Evolutionary conservation across 768 basidiomycete genomes (phyloP).

Genomic region (Epithele typhae): DNA sequence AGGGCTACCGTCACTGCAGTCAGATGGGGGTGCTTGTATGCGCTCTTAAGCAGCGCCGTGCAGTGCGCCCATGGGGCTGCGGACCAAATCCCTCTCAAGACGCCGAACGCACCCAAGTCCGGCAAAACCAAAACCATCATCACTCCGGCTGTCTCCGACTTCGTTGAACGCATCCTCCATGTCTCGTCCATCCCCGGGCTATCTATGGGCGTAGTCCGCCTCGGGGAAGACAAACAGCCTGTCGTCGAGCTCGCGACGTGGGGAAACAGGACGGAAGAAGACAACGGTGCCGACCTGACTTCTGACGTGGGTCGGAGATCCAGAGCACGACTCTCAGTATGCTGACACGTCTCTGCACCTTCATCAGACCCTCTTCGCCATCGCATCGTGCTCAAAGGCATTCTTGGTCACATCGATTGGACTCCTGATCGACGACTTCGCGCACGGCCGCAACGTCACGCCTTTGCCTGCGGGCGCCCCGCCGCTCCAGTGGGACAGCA

Average conservation of each 20-base stretch:
- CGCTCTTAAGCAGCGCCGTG: no score
- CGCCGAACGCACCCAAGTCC: no score
- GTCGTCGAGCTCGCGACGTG: slow-evolving; percentile 6
- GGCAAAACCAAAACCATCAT: no score
- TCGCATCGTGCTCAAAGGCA: slow-evolving; percentile 30
- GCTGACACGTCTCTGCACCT: no score
- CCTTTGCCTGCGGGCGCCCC: slow-evolving; percentile 18
- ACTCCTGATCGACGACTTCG: slow-evolving; percentile 30
- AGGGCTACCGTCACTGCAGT: no score
- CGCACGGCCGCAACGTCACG: slow-evolving; percentile 24
- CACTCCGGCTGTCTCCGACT: no score
- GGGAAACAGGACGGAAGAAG: slow-evolving; percentile 11
- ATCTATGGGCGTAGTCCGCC: slow-evolving; percentile 13
- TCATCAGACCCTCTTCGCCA: slow-evolving; percentile 25
- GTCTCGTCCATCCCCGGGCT: slow-evolving; percentile 7
- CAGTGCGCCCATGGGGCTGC: no score
- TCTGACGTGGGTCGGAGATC: slow-evolving; percentile 12
- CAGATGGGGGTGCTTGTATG: no score
- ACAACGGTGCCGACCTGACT: slow-evolving; percentile 7
- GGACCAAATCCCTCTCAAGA: no score
- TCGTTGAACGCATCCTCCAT: no score
- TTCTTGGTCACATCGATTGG: slow-evolving; percentile 27
- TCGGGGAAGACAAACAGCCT: neutral
- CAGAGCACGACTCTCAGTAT: no score
- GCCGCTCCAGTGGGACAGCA: slow-evolving; percentile 27